Evolutionary conservation across 495 filamentous ascomycete species (phyloP).

Genomic region (Monascus purpureus): DNA sequence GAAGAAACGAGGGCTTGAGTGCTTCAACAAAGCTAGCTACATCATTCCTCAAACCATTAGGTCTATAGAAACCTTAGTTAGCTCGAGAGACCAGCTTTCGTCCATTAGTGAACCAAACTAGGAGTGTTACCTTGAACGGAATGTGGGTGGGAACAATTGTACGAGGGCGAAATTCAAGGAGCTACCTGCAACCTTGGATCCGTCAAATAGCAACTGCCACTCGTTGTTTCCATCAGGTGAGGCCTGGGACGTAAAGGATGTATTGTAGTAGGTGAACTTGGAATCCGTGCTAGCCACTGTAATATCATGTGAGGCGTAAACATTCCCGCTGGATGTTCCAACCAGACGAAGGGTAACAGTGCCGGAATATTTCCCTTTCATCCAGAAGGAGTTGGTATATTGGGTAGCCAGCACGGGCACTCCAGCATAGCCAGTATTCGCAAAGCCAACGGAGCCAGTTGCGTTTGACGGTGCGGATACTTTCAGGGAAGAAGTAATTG

Average conservation of each 20-base stretch:
- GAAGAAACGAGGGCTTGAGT: constrained; percentile 37
- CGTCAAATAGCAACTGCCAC: no score
- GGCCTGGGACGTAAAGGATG: no score
- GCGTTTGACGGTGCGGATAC: constrained; percentile 29
- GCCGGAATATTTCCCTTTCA: constrained; percentile 28
- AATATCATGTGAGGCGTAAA: constrained; percentile 16
- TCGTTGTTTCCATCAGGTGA: no score
- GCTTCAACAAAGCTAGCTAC: neutral
- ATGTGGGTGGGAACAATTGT: constrained; percentile 55
- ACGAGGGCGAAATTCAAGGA: constrained; percentile 54
- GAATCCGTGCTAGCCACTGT: constrained; percentile 13
- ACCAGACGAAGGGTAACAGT: constrained; percentile 17
- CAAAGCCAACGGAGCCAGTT: constrained; percentile 37
- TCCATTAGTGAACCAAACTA: no score
- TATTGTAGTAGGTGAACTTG: constrained; percentile 28
- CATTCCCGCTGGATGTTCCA: constrained; percentile 13
- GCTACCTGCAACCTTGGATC: constrained; percentile 15
- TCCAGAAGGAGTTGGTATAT: constrained; percentile 45
- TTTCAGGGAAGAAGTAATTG: constrained; percentile 46
- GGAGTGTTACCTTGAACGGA: no score
- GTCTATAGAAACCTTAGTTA: no score
- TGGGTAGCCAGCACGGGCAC: constrained; percentile 40
- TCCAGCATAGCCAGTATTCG: constrained; percentile 50
- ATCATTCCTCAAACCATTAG: no score
- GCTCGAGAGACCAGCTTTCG: no score